Evolutionary conservation across 805 yeast species (phyloP).

Genomic region (Isabelozyma rhagii): DNA sequence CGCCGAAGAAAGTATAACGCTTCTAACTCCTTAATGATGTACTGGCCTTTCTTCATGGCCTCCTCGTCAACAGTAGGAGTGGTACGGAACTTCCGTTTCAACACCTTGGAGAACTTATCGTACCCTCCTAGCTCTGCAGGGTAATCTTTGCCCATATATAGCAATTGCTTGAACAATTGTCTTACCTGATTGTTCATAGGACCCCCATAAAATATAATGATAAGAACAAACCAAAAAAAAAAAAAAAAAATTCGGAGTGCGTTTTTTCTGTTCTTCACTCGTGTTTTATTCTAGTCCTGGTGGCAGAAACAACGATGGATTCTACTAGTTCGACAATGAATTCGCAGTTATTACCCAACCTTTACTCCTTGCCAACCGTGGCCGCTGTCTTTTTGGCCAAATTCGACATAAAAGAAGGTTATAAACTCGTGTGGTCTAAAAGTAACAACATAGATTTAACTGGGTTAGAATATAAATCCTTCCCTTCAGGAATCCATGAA

Average conservation of each 20-base stretch:
- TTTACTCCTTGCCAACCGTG: constrained; percentile 21
- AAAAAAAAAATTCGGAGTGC: background rate
- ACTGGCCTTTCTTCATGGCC: constrained; percentile 28
- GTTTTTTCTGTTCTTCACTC: background rate
- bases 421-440: constrained; percentile 35
- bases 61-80: constrained; percentile 9
- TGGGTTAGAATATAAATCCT: constrained; percentile 36
- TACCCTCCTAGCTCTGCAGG: constrained; percentile 31
- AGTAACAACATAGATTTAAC: constrained; percentile 15
- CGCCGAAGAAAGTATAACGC: constrained; percentile 27
- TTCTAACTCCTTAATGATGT: constrained; percentile 28
- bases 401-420: constrained; percentile 34
- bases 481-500: constrained; percentile 43
- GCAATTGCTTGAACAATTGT: constrained; percentile 20
- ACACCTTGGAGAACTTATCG: constrained; percentile 13
- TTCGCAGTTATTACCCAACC: background rate
- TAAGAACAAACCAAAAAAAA: too few species aligned
- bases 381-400: constrained; percentile 31
- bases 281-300: background rate
- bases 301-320: background rate
- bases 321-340: background rate
- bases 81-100: constrained; percentile 17
- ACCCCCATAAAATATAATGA: too few species aligned
- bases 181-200: constrained; percentile 21
- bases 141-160: constrained; percentile 34